Percentiles rank a stretch among this genome's conserved stretches.
Evolutionary conservation across 2,329 filamentous ascomycete genomes (phyloP).

Genomic region (Aspergillus aculeatus): DNA sequence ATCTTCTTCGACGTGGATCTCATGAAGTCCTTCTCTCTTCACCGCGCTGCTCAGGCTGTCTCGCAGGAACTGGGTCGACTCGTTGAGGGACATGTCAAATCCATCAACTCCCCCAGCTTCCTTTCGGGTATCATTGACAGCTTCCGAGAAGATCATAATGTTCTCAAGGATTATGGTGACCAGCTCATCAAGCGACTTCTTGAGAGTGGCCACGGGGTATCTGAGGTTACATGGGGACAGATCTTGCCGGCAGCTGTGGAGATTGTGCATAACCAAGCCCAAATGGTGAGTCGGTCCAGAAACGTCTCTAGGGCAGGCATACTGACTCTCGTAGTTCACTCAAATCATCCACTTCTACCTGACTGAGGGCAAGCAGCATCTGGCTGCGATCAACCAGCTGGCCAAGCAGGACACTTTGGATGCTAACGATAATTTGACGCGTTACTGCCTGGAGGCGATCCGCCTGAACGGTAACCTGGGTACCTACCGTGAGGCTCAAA

Average conservation of each 20-base stretch:
- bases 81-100: slow-evolving; percentile 65
- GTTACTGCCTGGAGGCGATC: slow-evolving; percentile 70
- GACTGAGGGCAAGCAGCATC: slow-evolving; percentile 55
- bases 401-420: slow-evolving; percentile 57
- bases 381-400: slow-evolving; percentile 61
- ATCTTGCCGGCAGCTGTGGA: slow-evolving; percentile 66
- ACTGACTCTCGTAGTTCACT: slow-evolving; percentile 55
- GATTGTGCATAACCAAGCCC: slow-evolving; percentile 68
- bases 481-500: slow-evolving; percentile 57
- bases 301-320: background rate
- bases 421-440: slow-evolving; percentile 63
- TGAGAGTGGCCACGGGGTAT: slow-evolving; percentile 60
- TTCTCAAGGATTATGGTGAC: slow-evolving; percentile 63
- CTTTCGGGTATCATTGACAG: slow-evolving; percentile 54
- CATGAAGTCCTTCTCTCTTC: slow-evolving; percentile 64
- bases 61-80: slow-evolving; percentile 59
- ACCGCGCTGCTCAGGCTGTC: slow-evolving; percentile 57
- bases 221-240: slow-evolving; percentile 70
- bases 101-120: slow-evolving; percentile 55
- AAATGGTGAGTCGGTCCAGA: slow-evolving; percentile 53
- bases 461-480: slow-evolving; percentile 65
- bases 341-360: slow-evolving; percentile 74
- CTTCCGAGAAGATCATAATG: slow-evolving; percentile 53
- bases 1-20: slow-evolving; percentile 68
- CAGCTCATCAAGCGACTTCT: slow-evolving; percentile 64